phyloP scores from a whole-genome alignment of 495 filamentous ascomycete genomes.

The Beverwykella pulmonaria region DNA sequence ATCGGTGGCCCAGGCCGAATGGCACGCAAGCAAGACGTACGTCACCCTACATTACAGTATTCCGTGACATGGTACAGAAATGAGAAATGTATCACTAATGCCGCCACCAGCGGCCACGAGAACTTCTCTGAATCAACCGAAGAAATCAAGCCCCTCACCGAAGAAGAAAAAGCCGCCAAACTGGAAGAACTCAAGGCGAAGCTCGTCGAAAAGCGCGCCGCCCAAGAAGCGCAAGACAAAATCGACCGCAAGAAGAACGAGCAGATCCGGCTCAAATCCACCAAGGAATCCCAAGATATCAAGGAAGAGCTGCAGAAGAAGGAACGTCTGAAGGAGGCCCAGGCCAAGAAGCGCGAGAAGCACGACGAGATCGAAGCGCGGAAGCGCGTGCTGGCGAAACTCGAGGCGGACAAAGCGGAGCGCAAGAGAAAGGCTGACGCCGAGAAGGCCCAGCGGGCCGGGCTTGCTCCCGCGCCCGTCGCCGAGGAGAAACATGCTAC shows the following conservation, averaged over 20 bases:
- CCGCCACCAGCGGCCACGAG: conserved; percentile 68
- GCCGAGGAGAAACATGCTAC: conserved; percentile 28
- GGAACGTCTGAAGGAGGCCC: conserved; percentile 86
- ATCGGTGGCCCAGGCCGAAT: conserved; percentile 76
- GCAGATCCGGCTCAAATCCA: conserved; percentile 75
- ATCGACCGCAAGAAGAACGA: conserved; percentile 88
- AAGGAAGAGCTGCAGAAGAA: conserved; percentile 73
- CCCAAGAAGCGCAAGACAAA: conserved; percentile 73
- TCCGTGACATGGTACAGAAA: neutral
- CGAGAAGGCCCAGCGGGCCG: conserved; percentile 81
- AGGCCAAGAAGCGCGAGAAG: conserved; percentile 83
- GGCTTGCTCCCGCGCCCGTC: conserved; percentile 57
- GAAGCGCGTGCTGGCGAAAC: conserved; percentile 84
- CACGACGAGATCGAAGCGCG: conserved; percentile 82
- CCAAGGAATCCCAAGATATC: conserved; percentile 45
- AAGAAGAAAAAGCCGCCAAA: conserved; percentile 82
- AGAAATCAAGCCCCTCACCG: conserved; percentile 84
- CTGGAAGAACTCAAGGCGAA: conserved; percentile 74
- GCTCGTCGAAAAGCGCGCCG: conserved; percentile 71
- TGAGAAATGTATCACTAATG: neutral
- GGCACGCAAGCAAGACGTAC: conserved; percentile 84
- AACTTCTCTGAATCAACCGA: conserved; percentile 94
- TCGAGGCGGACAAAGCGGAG: conserved; percentile 87
- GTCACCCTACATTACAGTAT: conserved; percentile 38
- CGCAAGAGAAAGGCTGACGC: conserved; percentile 78